phyloP scores from a whole-genome alignment of 352 stramenopile species.

The Globisporangium heterothallicum region DNA sequence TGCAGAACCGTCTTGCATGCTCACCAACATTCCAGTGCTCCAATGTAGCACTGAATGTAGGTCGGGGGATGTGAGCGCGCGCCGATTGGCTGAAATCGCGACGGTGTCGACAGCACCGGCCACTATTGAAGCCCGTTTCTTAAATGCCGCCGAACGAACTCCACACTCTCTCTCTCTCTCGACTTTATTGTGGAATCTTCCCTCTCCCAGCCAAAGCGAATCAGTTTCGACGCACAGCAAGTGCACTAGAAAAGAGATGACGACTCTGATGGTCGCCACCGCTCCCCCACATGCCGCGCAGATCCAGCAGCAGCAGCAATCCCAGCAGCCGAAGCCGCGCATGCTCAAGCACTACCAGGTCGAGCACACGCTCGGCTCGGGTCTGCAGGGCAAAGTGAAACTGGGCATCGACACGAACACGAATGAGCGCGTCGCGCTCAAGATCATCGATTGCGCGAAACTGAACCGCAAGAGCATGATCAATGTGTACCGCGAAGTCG shows the following conservation, averaged over 20 bases:
- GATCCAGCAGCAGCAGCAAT: constrained; percentile 1
- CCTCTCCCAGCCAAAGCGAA: constrained; percentile 3
- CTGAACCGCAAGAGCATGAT: constrained; percentile 78
- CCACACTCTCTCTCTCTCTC: neutral
- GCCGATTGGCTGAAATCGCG: constrained; percentile 7
- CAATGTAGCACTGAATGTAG: constrained; percentile 18
- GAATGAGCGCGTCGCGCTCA: constrained; percentile 82
- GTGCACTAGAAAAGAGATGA: constrained; percentile 2
- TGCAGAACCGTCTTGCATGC: neutral
- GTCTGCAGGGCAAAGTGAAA: constrained; percentile 86
- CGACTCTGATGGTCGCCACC: constrained; percentile 4
- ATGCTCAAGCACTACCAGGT: constrained; percentile 77
- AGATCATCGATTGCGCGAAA: constrained; percentile 85
- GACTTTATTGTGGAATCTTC: constrained; percentile 8
- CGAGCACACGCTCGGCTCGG: constrained; percentile 73
- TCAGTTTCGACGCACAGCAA: neutral
- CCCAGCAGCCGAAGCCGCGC: constrained; percentile 21
- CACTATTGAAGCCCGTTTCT: neutral
- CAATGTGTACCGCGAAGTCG: constrained; percentile 87
- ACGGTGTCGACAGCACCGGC: neutral
- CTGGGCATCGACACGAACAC: constrained; percentile 77
- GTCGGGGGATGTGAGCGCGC: constrained; percentile 1
- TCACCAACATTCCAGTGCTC: constrained; percentile 24
- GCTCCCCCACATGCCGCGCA: neutral
- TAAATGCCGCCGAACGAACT: neutral